Conservation (phyloP, 1,284 basidiomycete genomes). For the Puccinia sorghi region DNA sequence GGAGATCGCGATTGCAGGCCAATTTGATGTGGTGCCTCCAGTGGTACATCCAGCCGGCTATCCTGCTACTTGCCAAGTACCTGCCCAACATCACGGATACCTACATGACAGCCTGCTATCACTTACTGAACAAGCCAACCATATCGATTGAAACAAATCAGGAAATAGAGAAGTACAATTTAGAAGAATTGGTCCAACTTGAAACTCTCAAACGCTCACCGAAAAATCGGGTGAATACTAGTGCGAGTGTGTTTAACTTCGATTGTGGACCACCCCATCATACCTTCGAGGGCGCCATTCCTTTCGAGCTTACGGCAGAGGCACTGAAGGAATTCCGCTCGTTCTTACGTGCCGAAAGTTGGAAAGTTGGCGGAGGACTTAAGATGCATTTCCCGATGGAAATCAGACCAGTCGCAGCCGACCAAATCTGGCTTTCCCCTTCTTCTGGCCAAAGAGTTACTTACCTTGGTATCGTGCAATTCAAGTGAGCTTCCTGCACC, state of each 20-base stretch:
- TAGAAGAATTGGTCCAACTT: not conserved
- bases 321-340: conserved; percentile 73
- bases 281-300: conserved; percentile 91
- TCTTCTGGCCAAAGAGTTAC: conserved; percentile 75
- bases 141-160: not conserved
- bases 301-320: conserved; percentile 64
- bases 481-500: conserved; percentile 76
- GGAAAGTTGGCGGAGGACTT: conserved; percentile 68
- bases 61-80: conserved; percentile 12
- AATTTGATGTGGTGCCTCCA: conserved; percentile 15
- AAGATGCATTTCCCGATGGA: conserved; percentile 90
- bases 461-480: conserved; percentile 96
- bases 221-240: conserved; percentile 12
- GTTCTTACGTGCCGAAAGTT: conserved; percentile 73
- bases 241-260: conserved; percentile 33
- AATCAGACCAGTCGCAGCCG: conserved; percentile 80
- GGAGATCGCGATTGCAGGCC: not conserved
- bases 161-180: not conserved
- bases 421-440: conserved; percentile 93
- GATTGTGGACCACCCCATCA: conserved; percentile 68
- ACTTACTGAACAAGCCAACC: conserved; percentile 1
- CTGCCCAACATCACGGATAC: conserved; percentile 14
- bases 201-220: not conserved
- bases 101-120: conserved; percentile 25
- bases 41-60: conserved; percentile 25